Conservation (phyloP, 2,329 filamentous ascomycete species). For the Pseudogymnoascus verrucosus region DNA sequence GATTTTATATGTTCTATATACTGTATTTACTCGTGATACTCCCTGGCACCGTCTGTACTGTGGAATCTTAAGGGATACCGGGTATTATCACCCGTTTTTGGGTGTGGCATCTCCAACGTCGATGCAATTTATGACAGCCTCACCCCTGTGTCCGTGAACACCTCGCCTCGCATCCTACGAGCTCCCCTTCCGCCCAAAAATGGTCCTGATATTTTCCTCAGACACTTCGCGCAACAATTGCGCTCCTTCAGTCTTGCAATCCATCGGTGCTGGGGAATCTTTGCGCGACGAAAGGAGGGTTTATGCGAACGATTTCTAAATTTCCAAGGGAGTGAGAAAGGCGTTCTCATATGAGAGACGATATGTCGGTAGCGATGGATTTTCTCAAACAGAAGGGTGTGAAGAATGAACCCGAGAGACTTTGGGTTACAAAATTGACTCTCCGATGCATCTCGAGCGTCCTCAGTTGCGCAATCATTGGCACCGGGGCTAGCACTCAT, state of each 20-base stretch:
- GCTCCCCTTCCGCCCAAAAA: background rate
- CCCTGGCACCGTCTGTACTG: no score
- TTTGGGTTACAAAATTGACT: background rate
- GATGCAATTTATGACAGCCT: background rate
- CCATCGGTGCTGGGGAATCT: background rate
- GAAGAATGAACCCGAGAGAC: background rate
- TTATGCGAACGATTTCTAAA: background rate
- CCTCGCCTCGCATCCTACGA: no score
- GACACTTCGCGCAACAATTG: background rate
- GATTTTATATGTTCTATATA: no score
- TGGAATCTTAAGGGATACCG: no score
- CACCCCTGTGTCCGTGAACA: background rate
- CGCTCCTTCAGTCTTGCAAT: background rate
- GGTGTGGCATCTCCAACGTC: background rate
- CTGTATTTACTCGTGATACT: no score
- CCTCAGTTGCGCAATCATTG: background rate
- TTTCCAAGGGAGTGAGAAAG: background rate
- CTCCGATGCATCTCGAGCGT: background rate
- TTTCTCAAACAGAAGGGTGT: no score
- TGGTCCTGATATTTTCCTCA: background rate
- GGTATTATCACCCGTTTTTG: no score
- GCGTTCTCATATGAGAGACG: no score
- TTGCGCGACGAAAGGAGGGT: background rate
- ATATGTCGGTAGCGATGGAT: background rate
- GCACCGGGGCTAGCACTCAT: background rate